Base-by-base conservation (phyloP, 2,329 filamentous ascomycete genomes). In the Canariomyces notabilis region DNA sequence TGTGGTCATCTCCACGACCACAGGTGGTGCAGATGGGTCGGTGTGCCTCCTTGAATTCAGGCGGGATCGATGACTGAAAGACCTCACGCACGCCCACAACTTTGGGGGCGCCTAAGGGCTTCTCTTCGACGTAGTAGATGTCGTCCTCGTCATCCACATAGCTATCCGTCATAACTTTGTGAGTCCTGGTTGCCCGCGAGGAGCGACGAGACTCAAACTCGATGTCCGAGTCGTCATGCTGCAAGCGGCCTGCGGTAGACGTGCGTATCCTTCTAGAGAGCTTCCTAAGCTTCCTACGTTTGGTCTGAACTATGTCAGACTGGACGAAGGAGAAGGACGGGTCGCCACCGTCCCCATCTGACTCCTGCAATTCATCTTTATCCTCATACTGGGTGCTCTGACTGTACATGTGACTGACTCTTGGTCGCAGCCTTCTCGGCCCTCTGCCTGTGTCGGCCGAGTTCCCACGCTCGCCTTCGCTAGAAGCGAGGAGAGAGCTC, bases 11-110 rank as follows among this genome's bases (percentile, higher is more conserved):
- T 14, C 64, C 67, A n/a, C 69, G 66, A 38, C 67, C 69, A 61
- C 93, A 98, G 2, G 80, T 76, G 55, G 87, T 83, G 63, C 93
- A 98, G 6, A 69, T 71, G 33, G 77, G 71, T 37, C 76, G 79
- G 64, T 98, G 93, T 9, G 79, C 76, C 18, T 73, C 69, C 44
- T 76, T 75, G 64, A 98, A 98, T 2, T 75, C 67, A 32, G 84
- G 78, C 12, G 81, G 74, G 4, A 72, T 67, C 1, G 88, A 60
- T 1, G 73, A 72, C 46, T 80, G 73, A 61, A 95, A 97, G 5
- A 78, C 64, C 62, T 97, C 93, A 54, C 80, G 83, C 19, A 89
- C 77, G 12, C 82, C 80, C 11, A 78, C 67, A 34, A 79, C 67
- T 64, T 82, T 81, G 1, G 78, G 71, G 9, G 70, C 68, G 14